Percentiles rank a stretch among this genome's conserved stretches.
Conservation (phyloP, 2,329 filamentous ascomycete species). For the Simplicillium sp. region DNA sequence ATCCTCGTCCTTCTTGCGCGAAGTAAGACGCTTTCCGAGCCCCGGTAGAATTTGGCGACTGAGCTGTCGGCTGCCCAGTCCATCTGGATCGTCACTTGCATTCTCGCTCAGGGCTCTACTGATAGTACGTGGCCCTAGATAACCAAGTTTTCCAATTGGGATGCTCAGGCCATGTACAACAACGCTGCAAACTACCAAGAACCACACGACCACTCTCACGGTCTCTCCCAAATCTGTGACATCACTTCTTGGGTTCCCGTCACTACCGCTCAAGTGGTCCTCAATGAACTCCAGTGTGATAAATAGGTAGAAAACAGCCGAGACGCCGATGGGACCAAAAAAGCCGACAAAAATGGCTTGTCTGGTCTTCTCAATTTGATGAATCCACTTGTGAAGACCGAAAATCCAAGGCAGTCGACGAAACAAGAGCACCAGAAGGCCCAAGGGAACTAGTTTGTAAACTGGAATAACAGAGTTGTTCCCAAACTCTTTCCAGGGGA, state of each 20-base stretch:
- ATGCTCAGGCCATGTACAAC: slow-evolving; percentile 79
- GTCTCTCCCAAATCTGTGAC: slow-evolving; percentile 56
- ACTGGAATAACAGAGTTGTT: slow-evolving; percentile 61
- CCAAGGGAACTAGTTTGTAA: slow-evolving; percentile 63
- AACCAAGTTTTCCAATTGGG: slow-evolving; percentile 59
- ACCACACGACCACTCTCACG: slow-evolving; percentile 72
- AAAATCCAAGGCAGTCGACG: slow-evolving; percentile 71
- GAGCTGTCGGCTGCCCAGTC: background rate
- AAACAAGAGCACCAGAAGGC: slow-evolving; percentile 66
- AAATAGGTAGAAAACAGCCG: slow-evolving; percentile 84
- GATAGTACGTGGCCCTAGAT: slow-evolving; percentile 55
- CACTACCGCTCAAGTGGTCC: slow-evolving; percentile 36
- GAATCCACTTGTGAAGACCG: slow-evolving; percentile 63
- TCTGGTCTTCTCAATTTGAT: slow-evolving; percentile 62
- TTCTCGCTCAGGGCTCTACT: slow-evolving; percentile 12
- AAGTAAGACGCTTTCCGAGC: slow-evolving; percentile 3
- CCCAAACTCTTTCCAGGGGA: slow-evolving; percentile 67
- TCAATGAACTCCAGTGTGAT: slow-evolving; percentile 66
- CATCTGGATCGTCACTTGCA: slow-evolving; percentile 1
- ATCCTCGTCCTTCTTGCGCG: slow-evolving; percentile 2
- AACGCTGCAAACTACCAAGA: slow-evolving; percentile 72
- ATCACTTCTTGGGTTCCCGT: slow-evolving; percentile 55
- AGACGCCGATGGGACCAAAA: slow-evolving; percentile 87
- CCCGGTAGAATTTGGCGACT: slow-evolving; percentile 1
- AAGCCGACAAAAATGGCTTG: slow-evolving; percentile 85